These are phyloP conservation scores for Gelatoporia subvermispora DNA, from an alignment of 768 basidiomycete genomes.

Conservation along the genomic window DNA sequence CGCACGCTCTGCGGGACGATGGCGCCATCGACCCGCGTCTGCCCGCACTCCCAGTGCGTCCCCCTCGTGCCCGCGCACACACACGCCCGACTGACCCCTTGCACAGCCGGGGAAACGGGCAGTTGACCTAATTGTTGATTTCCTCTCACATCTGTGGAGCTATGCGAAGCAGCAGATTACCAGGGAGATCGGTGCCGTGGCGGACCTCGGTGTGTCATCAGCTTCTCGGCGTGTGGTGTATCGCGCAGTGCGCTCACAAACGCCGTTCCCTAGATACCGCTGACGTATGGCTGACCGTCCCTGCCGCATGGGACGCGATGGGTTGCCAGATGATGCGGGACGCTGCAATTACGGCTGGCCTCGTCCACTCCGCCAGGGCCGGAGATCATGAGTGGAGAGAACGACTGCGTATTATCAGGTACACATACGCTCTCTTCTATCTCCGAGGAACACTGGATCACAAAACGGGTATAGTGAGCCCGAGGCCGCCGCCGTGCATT, in stretches of 20 bases:
- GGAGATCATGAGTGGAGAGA: constrained; percentile 77
- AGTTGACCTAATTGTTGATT: constrained; percentile 78
- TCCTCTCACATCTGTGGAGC: constrained; percentile 78
- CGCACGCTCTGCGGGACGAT: constrained; percentile 71
- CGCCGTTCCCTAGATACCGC: constrained; percentile 57
- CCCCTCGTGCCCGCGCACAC: neutral
- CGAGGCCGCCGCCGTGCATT: constrained; percentile 90
- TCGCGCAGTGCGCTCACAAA: neutral
- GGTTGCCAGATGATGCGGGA: constrained; percentile 85
- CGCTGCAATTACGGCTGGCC: constrained; percentile 74
- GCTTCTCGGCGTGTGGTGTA: neutral
- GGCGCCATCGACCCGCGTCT: constrained; percentile 69
- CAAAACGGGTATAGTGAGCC: constrained; percentile 39
- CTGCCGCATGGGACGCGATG: constrained; percentile 86
- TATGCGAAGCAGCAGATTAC: constrained; percentile 86
- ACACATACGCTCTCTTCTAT: constrained; percentile 6
- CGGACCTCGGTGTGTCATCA: constrained; percentile 64
- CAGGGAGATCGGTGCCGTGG: constrained; percentile 79
- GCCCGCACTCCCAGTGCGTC: constrained; percentile 69
- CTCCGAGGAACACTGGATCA: neutral
- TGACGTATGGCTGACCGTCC: constrained; percentile 83
- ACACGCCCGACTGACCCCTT: neutral
- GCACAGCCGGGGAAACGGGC: constrained; percentile 67
- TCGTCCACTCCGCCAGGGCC: constrained; percentile 67
- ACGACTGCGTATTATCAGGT: constrained; percentile 79